phyloP scores from a whole-genome alignment of 352 stramenopile species.

The Stramenopiles sp. region DNA sequence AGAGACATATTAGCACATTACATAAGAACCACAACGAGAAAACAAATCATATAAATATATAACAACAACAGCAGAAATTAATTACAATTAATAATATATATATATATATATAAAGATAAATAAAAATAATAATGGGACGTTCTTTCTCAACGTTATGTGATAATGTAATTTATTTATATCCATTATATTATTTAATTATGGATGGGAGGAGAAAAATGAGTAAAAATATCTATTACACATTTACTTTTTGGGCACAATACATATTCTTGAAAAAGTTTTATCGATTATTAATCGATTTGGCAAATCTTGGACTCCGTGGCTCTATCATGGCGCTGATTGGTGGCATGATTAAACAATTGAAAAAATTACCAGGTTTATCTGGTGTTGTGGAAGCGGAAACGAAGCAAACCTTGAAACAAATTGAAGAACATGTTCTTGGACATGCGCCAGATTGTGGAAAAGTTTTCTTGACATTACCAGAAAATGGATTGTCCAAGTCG shows the following conservation, averaged over 20 bases:
- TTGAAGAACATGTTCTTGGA: slow-evolving; percentile 5
- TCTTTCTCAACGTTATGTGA: neutral
- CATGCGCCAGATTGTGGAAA: neutral
- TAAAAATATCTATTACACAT: neutral
- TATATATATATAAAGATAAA: too few species aligned
- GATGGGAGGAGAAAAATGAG: neutral
- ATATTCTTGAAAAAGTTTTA: neutral
- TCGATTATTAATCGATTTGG: neutral
- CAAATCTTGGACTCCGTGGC: neutral
- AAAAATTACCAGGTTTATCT: neutral
- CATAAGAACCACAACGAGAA: too few species aligned
- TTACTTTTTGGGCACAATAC: slow-evolving; percentile 7
- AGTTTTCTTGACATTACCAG: neutral
- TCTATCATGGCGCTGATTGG: neutral
- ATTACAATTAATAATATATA: too few species aligned
- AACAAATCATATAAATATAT: too few species aligned
- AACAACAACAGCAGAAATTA: too few species aligned
- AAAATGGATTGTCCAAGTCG: neutral
- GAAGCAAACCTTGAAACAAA: neutral
- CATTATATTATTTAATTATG: neutral
- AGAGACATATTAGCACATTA: too few species aligned
- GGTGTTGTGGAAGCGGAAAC: neutral
- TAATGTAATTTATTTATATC: neutral
- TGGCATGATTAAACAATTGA: neutral
- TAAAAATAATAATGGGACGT: neutral